Base-by-base conservation (phyloP, 768 basidiomycete genomes). In the Tylopilus vinaceipallidus region DNA sequence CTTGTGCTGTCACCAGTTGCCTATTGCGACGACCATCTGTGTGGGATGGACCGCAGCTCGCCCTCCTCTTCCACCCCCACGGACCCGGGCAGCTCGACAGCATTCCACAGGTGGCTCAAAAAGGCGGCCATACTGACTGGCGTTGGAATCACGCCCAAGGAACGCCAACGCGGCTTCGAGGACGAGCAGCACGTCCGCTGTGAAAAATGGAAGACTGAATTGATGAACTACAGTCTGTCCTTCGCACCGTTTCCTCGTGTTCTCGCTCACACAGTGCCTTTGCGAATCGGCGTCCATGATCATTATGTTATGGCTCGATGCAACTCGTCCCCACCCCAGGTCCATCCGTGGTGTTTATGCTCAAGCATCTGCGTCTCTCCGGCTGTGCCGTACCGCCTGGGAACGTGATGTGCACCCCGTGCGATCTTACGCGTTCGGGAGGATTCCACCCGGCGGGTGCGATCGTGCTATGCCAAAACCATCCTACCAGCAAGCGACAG, bases 311-410 rank as follows among this genome's bases (percentile, higher is more conserved):
- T 22, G 26, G 24, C 29, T 35, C 34, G 7, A 45, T 45, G 47
- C 39, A n/a, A 43, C 42, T 22, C 42, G 11, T n/a, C 27, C 38
- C 45, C 29, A 29, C 19, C 24, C 1, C 50, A 97, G 95, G 92
- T 63, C 93, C 94, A 11, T 73, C 83, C 3, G 80, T 98, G 2
- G 80, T 85, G 9, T 97, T 98, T 71, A 91, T 99, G 86, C 75
- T 94, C 32, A 86, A 92, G 61, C 94, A 97, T 60, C 78, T 98
- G n/a, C 74, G 80, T 53, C 74, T 86, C 1, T 81, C 83, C 7
- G 87, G 90, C 4, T 87, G 84, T 55, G 72, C 80, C 6, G 83
- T 92, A 19, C 80, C 86, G 4, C 71, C 82, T 1, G 74, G 80
- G 20, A 87, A 93, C 50, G 76, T 98, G 26, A 73, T 88, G 55